phyloP scores from a whole-genome alignment of 2,329 filamentous ascomycete species.

The Fusarium humuli region DNA sequence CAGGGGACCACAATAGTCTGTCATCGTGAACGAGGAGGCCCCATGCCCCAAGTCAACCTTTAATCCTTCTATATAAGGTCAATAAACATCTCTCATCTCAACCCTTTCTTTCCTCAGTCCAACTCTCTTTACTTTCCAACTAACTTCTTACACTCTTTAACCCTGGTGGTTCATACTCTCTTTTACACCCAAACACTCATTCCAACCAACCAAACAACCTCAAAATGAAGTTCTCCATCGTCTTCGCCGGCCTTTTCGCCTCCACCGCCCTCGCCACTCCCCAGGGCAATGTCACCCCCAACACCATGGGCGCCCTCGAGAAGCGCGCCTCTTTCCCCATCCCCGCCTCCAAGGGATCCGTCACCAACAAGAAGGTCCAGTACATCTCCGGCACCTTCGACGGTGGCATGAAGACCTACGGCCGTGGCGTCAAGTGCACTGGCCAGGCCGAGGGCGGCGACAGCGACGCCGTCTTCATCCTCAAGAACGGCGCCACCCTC shows the following conservation, averaged over 20 bases:
- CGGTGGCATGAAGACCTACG: conserved; percentile 42
- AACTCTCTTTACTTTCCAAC: conserved; percentile 23
- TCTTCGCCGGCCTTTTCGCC: conserved; percentile 41
- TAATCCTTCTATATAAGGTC: conserved; percentile 10
- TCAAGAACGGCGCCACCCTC: conserved; percentile 41
- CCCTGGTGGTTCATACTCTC: conserved; percentile 44
- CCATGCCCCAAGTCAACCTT: not conserved
- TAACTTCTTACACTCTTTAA: conserved; percentile 33
- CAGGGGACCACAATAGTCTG: not conserved
- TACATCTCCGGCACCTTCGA: conserved; percentile 33
- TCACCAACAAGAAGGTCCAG: conserved; percentile 40
- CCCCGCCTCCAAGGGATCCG: conserved; percentile 43
- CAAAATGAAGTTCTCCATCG: conserved; percentile 45
- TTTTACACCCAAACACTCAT: conserved; percentile 13
- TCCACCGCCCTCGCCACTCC: conserved; percentile 36
- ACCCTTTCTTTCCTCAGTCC: not conserved
- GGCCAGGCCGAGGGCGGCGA: conserved; percentile 35
- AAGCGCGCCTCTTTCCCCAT: conserved; percentile 43
- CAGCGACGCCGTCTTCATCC: conserved; percentile 38
- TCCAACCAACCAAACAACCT: not conserved
- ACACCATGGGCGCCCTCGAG: conserved; percentile 44
- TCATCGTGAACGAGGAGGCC: not conserved
- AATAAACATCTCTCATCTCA: not conserved
- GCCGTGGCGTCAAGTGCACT: conserved; percentile 40
- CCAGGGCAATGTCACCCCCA: conserved; percentile 42